A percentile compares a stretch with the other conserved stretches of the same genome.
These are phyloP conservation scores for Kodamaea kakaduensis DNA, from an alignment of 805 yeast species.

Conservation along the genomic window DNA sequence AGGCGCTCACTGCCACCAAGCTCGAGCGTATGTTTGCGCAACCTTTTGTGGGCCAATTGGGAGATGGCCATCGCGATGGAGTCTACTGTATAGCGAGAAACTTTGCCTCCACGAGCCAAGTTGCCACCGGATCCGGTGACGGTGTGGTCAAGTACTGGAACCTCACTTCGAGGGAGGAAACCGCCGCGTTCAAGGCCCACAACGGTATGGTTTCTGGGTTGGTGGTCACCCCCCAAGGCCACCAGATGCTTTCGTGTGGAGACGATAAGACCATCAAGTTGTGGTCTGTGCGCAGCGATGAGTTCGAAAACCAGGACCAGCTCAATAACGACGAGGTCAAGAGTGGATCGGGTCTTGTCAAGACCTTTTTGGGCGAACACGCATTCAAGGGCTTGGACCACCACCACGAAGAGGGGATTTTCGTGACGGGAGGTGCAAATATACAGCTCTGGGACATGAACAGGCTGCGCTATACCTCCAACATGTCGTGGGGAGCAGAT, in stretches of 20 bases:
- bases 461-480: conserved; percentile 70
- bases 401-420: conserved; percentile 65
- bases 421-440: conserved; percentile 89
- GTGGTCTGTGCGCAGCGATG: conserved; percentile 72
- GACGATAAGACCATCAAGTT: conserved; percentile 84
- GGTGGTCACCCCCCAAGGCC: conserved; percentile 55
- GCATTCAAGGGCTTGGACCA: conserved; percentile 85
- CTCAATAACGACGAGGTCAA: conserved; percentile 29
- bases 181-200: conserved; percentile 80
- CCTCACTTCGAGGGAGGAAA: conserved; percentile 70
- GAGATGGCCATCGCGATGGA: conserved; percentile 93
- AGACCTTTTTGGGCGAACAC: conserved; percentile 79
- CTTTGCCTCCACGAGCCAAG: conserved; percentile 58
- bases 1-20: conserved; percentile 92
- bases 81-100: conserved; percentile 84
- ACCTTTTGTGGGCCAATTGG: conserved; percentile 93
- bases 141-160: conserved; percentile 96
- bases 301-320: conserved; percentile 38
- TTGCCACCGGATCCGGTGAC: conserved; percentile 94
- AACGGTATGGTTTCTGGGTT: conserved; percentile 86
- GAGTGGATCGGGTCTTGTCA: conserved; percentile 54
- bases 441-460: conserved; percentile 91
- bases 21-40: conserved; percentile 96
- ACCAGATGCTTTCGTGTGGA: conserved; percentile 75
- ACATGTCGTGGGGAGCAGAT: conserved; percentile 96